Evolutionary conservation across 371 early-diverging fungal genomes (phyloP).

Genomic region (Synchytrium microbalum): DNA sequence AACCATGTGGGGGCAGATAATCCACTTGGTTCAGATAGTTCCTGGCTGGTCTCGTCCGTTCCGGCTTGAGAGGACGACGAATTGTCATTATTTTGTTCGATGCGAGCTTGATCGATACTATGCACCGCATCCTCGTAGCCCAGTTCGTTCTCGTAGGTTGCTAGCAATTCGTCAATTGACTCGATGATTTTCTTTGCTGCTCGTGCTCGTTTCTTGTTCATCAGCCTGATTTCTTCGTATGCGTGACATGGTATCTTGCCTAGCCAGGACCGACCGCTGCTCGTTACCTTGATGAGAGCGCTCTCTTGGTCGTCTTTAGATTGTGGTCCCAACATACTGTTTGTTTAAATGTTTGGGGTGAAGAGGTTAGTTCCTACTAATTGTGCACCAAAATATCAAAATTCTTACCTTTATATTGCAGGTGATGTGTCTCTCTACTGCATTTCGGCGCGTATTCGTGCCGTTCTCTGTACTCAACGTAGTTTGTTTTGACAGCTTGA

Average conservation of each 20-base stretch:
- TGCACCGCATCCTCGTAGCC: background rate
- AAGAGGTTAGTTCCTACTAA: no score
- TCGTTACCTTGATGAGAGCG: background rate
- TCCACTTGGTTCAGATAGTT: no score
- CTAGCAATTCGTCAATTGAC: background rate
- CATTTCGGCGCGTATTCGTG: no score
- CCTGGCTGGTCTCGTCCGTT: background rate
- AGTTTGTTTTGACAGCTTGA: no score
- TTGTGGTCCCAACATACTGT: no score
- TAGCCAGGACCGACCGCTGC: background rate
- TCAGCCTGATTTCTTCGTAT: background rate
- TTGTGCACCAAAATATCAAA: no score
- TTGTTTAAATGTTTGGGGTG: no score
- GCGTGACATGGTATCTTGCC: background rate
- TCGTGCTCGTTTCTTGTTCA: background rate
- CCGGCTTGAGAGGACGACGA: background rate
- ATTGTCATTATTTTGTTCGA: background rate
- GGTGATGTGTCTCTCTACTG: no score
- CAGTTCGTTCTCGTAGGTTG: background rate
- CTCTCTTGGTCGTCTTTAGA: no score
- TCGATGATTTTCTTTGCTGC: background rate
- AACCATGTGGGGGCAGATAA: no score
- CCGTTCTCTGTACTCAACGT: no score
- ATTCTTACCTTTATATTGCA: no score
- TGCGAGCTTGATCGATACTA: background rate